These are phyloP conservation scores for Alternaria sp. DNA, from an alignment of 2,329 filamentous ascomycete genomes.

Conservation along the genomic window DNA sequence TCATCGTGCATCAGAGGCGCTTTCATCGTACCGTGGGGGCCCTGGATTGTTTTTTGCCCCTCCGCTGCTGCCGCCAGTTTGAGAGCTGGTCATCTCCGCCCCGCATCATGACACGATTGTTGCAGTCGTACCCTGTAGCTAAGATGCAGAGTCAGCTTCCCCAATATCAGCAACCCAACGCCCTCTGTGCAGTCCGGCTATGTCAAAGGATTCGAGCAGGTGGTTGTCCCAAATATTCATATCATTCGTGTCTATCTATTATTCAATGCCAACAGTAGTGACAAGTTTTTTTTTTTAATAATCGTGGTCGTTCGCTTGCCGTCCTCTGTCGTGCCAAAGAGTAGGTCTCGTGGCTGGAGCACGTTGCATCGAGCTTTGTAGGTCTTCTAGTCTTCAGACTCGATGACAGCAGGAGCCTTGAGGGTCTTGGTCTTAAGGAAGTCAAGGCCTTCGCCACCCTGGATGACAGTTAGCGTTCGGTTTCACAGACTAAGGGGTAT, in stretches of 20 bases:
- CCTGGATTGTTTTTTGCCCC: constrained; percentile 9
- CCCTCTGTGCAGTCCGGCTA: not conserved
- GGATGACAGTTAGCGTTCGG: constrained; percentile 6
- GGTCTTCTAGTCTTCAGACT: constrained; percentile 61
- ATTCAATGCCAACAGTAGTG: not conserved
- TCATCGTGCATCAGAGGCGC: constrained; percentile 7
- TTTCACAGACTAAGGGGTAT: not conserved
- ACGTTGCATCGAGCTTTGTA: constrained; percentile 4
- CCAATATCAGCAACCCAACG: not conserved
- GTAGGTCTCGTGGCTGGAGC: constrained; percentile 3
- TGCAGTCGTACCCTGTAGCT: constrained; percentile 1
- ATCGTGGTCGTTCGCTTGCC: not conserved
- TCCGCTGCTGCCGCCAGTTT: constrained; percentile 36
- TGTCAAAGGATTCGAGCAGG: not conserved
- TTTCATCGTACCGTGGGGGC: constrained; percentile 10
- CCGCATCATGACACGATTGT: not conserved
- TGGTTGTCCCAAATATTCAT: constrained; percentile 4
- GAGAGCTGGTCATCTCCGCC: constrained; percentile 1
- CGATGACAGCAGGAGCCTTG: constrained; percentile 71
- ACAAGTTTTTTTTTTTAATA: not conserved
- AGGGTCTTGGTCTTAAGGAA: constrained; percentile 68
- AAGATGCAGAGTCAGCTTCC: not conserved
- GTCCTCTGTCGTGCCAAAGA: constrained; percentile 4
- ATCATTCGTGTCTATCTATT: constrained; percentile 22
- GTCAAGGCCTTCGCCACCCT: constrained; percentile 70